phyloP scores from a whole-genome alignment of 352 stramenopile genomes.

The Globisporangium canariense region DNA sequence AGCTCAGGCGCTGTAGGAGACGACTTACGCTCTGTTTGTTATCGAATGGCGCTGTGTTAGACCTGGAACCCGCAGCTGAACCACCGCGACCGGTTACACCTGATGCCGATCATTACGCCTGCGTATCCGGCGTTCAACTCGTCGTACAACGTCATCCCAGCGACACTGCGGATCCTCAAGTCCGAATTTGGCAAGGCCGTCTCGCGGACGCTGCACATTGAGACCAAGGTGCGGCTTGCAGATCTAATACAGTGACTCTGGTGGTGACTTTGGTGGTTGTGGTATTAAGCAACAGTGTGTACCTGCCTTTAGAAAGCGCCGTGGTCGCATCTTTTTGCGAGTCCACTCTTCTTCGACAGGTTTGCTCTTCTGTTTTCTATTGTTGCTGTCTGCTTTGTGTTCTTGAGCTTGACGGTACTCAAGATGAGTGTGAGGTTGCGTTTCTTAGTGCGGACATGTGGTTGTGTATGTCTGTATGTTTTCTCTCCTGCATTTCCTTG shows the following conservation, averaged over 20 bases:
- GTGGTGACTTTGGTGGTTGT: not conserved
- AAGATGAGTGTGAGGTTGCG: not conserved
- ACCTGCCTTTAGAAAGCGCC: constrained; percentile 43
- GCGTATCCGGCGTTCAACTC: constrained; percentile 98
- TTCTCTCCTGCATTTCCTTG: not conserved
- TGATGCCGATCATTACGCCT: constrained; percentile 99
- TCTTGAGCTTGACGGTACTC: not conserved
- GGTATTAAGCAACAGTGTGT: constrained; percentile 6
- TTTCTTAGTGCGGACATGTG: constrained; percentile 14
- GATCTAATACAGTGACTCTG: not conserved
- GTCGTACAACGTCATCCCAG: constrained; percentile 95
- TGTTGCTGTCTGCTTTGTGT: not conserved
- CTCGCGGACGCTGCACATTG: constrained; percentile 69
- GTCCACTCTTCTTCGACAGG: constrained; percentile 75
- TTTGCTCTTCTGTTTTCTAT: constrained; percentile 21
- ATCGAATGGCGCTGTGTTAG: constrained; percentile 22
- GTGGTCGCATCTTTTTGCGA: constrained; percentile 80
- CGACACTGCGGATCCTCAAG: constrained; percentile 90
- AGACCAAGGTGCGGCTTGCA: constrained; percentile 57
- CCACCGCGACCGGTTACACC: constrained; percentile 83
- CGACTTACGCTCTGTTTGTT: not conserved
- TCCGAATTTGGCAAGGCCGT: constrained; percentile 80
- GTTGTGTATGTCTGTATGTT: constrained; percentile 1
- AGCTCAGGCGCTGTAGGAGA: not conserved
- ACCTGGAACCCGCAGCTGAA: constrained; percentile 89